A percentile compares a stretch with the other conserved stretches of the same genome.
phyloP scores from a whole-genome alignment of 768 basidiomycete species.

The Boletales sp. region DNA sequence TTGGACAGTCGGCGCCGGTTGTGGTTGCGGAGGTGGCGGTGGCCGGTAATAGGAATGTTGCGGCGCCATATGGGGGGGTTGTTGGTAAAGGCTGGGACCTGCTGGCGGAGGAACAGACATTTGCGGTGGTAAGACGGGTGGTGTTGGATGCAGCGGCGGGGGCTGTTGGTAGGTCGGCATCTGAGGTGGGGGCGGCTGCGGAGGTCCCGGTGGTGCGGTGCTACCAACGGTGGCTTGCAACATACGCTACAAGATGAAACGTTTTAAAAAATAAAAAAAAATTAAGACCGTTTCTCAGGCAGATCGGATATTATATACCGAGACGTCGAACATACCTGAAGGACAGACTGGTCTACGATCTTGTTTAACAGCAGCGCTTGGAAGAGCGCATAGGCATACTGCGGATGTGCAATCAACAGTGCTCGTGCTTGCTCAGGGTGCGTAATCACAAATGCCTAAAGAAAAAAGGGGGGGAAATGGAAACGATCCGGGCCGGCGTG shows the following conservation, averaged over 20 bases:
- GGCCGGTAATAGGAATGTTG: slow-evolving; percentile 32
- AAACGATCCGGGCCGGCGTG: slow-evolving; percentile 4
- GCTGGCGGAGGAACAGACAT: slow-evolving; percentile 29
- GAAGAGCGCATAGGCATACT: slow-evolving; percentile 94
- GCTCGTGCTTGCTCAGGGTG: slow-evolving; percentile 86
- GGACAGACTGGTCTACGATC: slow-evolving; percentile 83
- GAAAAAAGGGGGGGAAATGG: slow-evolving; percentile 26
- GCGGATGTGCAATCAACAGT: slow-evolving; percentile 80
- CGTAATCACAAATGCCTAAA: slow-evolving; percentile 85
- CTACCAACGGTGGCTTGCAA: slow-evolving; percentile 40
- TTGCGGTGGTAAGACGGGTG: slow-evolving; percentile 31
- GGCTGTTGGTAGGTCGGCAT: slow-evolving; percentile 29
- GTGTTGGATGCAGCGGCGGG: slow-evolving; percentile 30
- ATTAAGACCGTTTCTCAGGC: background rate
- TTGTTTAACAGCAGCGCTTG: slow-evolving; percentile 91
- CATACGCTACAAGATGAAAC: slow-evolving; percentile 41
- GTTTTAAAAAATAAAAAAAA: slow-evolving; percentile 3
- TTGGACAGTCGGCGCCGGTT: slow-evolving; percentile 14
- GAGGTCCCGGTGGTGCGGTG: slow-evolving; percentile 24
- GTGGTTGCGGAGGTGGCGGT: slow-evolving; percentile 26
- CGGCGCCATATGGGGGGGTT: slow-evolving; percentile 28
- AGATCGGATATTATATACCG: slow-evolving; percentile 8
- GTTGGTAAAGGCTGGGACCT: slow-evolving; percentile 28
- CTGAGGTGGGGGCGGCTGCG: slow-evolving; percentile 31
- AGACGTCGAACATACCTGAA: slow-evolving; percentile 53